Conservation (phyloP, 768 basidiomycete genomes). For the Tylopilus rubrobrunneus region DNA sequence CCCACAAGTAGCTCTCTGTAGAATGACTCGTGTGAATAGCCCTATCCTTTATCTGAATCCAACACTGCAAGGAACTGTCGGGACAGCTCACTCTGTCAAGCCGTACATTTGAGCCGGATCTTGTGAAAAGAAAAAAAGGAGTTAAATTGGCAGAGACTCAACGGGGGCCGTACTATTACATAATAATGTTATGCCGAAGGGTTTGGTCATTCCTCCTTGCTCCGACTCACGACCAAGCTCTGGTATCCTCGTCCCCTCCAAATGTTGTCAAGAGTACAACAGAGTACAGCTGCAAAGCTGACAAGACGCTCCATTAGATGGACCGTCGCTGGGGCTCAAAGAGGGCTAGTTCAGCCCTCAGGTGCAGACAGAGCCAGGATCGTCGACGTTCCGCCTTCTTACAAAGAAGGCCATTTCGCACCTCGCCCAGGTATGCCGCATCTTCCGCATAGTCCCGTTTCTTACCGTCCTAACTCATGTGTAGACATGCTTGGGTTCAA, state of each 20-base stretch:
- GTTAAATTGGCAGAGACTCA: too few species aligned
- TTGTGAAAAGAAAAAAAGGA: too few species aligned
- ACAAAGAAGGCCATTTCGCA: conserved; percentile 63
- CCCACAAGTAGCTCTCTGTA: too few species aligned
- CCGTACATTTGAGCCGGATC: too few species aligned
- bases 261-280: conserved; percentile 60
- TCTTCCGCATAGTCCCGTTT: neutral
- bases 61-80: too few species aligned
- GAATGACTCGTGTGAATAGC: too few species aligned
- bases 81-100: too few species aligned
- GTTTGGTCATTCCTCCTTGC: conserved; percentile 1
- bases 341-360: conserved; percentile 78
- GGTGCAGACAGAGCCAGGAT: conserved; percentile 79
- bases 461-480: conserved; percentile 1
- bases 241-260: conserved; percentile 6
- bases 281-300: conserved; percentile 30
- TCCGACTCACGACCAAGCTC: neutral
- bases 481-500: conserved; percentile 90
- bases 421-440: conserved; percentile 62
- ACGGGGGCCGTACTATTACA: conserved; percentile 9
- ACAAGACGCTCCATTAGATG: conserved; percentile 23
- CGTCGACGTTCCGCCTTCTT: conserved; percentile 73
- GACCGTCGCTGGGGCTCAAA: conserved; percentile 31
- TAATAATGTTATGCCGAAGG: conserved; percentile 11
- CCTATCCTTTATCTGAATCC: too few species aligned